A percentile compares a stretch with the other conserved stretches of the same genome.
These are phyloP conservation scores for Homolaphlyctis polyrhiza DNA, from an alignment of 371 early-diverging fungal species.

Conservation along the genomic window DNA sequence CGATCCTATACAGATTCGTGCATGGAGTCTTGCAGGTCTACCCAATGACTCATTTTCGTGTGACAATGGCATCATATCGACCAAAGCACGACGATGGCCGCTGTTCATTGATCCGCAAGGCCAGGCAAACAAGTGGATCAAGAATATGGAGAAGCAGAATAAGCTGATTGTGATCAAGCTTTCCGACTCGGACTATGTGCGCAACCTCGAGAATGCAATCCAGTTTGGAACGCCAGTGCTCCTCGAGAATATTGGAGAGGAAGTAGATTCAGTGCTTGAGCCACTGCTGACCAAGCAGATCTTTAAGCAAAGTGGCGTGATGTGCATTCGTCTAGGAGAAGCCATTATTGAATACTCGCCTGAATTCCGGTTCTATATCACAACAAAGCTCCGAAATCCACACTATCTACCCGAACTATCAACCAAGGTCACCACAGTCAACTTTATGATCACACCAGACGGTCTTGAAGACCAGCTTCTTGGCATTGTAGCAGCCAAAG, in stretches of 20 bases:
- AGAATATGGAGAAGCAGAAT: constrained; percentile 50
- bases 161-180: constrained; percentile 44
- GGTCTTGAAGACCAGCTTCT: constrained; percentile 53
- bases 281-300: constrained; percentile 48
- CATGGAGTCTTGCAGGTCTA: constrained; percentile 49
- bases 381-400: constrained; percentile 53
- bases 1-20: constrained; percentile 46
- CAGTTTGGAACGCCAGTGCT: constrained; percentile 51
- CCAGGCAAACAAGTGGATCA: constrained; percentile 58
- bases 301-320: constrained; percentile 50
- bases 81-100: constrained; percentile 47
- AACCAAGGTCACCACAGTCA: constrained; percentile 53
- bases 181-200: constrained; percentile 46
- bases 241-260: constrained; percentile 49
- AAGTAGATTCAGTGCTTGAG: constrained; percentile 50
- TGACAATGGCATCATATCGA: constrained; percentile 51
- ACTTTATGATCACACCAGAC: constrained; percentile 57
- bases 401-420: constrained; percentile 54
- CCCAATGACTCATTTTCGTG: constrained; percentile 51
- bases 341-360: constrained; percentile 50
- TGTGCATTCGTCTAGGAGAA: constrained; percentile 49
- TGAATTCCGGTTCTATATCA: constrained; percentile 49
- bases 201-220: constrained; percentile 48
- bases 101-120: constrained; percentile 52
- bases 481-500: constrained; percentile 52